Conservation (phyloP, 805 yeast genomes). For the Candida stauntonica region DNA sequence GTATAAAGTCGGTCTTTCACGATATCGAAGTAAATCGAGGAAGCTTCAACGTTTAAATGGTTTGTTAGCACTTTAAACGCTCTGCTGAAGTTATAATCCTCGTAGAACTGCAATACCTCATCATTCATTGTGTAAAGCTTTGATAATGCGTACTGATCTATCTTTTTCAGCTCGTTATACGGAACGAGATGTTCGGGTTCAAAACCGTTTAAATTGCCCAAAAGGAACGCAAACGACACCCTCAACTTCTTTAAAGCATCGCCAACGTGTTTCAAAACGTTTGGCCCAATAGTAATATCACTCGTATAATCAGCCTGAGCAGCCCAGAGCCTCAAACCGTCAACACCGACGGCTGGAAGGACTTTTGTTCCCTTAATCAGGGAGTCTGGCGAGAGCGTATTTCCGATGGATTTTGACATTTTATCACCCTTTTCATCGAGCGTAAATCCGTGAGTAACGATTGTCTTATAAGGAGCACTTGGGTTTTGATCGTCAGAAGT, state of each 20-base stretch:
- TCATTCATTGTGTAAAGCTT: constrained; percentile 46
- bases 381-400: constrained; percentile 64
- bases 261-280: constrained; percentile 67
- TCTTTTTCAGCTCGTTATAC: constrained; percentile 34
- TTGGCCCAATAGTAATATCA: constrained; percentile 74
- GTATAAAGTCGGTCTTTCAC: constrained; percentile 85
- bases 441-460: constrained; percentile 92
- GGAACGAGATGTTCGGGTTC: constrained; percentile 32
- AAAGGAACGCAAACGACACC: constrained; percentile 70
- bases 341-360: constrained; percentile 73
- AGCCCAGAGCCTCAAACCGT: constrained; percentile 86
- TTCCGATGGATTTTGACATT: constrained; percentile 93
- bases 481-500: constrained; percentile 22
- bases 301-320: constrained; percentile 84
- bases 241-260: constrained; percentile 80
- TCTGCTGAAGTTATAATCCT: constrained; percentile 59
- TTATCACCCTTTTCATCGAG: constrained; percentile 81
- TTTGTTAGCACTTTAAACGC: constrained; percentile 64
- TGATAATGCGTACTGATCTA: constrained; percentile 64
- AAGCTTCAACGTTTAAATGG: constrained; percentile 70
- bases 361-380: constrained; percentile 56
- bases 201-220: constrained; percentile 67
- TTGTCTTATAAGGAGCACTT: constrained; percentile 62
- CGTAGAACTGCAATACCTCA: constrained; percentile 42
- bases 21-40: constrained; percentile 82